Evolutionary conservation across 2,329 filamentous ascomycete species (phyloP), one percentile per base, ranked within the genome.

Genomic region (Colletotrichum brevisporum): DNA sequence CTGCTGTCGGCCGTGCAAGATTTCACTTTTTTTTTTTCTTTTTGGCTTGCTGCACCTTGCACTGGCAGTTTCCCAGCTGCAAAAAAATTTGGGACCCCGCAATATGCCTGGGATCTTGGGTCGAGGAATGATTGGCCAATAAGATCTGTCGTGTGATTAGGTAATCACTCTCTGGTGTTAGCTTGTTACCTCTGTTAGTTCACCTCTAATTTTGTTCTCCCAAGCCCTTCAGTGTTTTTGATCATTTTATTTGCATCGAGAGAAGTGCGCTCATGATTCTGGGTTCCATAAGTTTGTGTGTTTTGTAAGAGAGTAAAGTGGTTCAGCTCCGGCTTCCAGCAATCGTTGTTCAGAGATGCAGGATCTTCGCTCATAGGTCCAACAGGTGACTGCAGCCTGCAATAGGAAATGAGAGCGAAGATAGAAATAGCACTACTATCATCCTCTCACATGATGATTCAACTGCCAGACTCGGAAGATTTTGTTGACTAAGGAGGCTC

Each of bases 31-130:
- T 66, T 61, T 66, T 60, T 31, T 9, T 52, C 45, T 54, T 62
- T 43, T 61, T 16, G 31, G 50, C 43, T 31, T 55, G 51, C 55
- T 55, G 51, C 55, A 48, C 62, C 63, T 56, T 55, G 50, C 66
- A 50, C 41, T 43, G 41, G 15, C 45, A 31, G 36, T 45, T 45
- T 57, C 57, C 31, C 50, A 60, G 45, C 56, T 43, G 63, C 64
- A 63, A 63, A 60, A 66, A 69, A 69, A 69, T 69, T 69, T 53
- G 51, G 67, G 63, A 67, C 67, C 67, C 66, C 62, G 67, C 67
- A 61, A 69, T 56, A 67, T 45, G 51, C 24, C 45, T 48, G 45
- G 51, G 51, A 43, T 61, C 1, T 16, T 58, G 62, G 55, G 51
- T 55, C 63, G 48, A 43, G 6, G 2, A 21, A 4, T 69, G 67